Conservation (phyloP, 768 basidiomycete genomes). For the Cyclocybe aegerita region DNA sequence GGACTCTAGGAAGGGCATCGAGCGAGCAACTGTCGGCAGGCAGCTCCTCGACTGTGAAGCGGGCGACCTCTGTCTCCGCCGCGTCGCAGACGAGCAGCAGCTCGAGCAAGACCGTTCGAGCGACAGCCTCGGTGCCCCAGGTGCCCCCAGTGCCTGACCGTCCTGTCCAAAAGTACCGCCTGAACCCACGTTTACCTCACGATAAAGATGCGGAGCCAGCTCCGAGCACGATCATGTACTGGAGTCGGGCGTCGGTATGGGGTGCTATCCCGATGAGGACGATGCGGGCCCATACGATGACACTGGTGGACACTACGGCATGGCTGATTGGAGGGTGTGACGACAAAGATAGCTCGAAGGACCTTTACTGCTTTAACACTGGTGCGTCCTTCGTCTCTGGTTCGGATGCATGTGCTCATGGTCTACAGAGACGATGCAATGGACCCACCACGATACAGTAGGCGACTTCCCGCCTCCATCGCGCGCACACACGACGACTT, state of each 20-base stretch:
- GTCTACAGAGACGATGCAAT: conserved; percentile 78
- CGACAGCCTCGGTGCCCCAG: conserved; percentile 12
- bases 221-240: conserved; percentile 79
- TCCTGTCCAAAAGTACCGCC: conserved; percentile 10
- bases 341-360: conserved; percentile 68
- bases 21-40: conserved; percentile 19
- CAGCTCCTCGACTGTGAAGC: conserved; percentile 20
- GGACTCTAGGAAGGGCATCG: conserved; percentile 30
- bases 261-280: conserved; percentile 64
- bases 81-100: conserved; percentile 6
- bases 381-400: conserved; percentile 40
- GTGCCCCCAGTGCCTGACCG: conserved; percentile 1
- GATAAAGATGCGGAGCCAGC: conserved; percentile 56
- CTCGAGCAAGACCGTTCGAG: background rate
- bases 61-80: conserved; percentile 14
- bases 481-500: conserved; percentile 85
- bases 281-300: conserved; percentile 83
- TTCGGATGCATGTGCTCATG: background rate
- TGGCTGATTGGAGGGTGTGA: conserved; percentile 94
- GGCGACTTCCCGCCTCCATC: conserved; percentile 84
- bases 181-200: conserved; percentile 60
- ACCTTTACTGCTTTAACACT: conserved; percentile 84
- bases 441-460: conserved; percentile 73
- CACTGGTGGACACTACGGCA: conserved; percentile 75
- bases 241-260: conserved; percentile 82